Evolutionary conservation across 1,284 basidiomycete species (phyloP).

Genomic region (Lignosus rhinocerotis): DNA sequence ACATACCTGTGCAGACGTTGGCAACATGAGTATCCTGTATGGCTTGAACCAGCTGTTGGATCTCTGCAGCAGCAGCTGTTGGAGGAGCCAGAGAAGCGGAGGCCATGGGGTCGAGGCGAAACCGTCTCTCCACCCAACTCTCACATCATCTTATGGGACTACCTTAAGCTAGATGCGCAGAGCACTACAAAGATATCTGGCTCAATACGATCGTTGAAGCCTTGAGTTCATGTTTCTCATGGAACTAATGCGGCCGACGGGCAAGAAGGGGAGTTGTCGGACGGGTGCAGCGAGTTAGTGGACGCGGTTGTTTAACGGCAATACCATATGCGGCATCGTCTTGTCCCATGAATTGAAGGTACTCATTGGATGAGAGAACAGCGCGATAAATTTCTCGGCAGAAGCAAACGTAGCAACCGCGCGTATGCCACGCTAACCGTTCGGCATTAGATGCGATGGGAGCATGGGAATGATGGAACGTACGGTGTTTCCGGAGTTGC

Average conservation of each 20-base stretch:
- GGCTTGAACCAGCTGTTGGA: constrained; percentile 6
- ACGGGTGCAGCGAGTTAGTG: no score
- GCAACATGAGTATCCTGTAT: constrained; percentile 4
- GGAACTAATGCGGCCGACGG: no score
- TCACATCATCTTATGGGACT: neutral
- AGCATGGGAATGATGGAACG: neutral
- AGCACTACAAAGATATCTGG: neutral
- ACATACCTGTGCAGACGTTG: constrained; percentile 11
- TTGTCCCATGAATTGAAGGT: neutral
- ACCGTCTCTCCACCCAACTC: no score
- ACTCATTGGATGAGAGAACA: neutral
- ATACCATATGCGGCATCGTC: no score
- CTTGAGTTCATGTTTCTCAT: no score
- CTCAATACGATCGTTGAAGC: no score
- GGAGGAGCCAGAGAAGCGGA: neutral
- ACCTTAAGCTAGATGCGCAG: neutral
- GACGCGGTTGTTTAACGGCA: no score
- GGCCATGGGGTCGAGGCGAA: neutral
- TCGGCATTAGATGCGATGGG: neutral
- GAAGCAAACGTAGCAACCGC: neutral
- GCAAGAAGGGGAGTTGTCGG: no score
- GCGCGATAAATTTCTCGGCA: neutral
- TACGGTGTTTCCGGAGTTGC: neutral
- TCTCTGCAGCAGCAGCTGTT: neutral
- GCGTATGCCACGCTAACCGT: neutral